Base-by-base conservation (phyloP, 495 filamentous ascomycete species). In the Lindgomyces ingoldianus region DNA sequence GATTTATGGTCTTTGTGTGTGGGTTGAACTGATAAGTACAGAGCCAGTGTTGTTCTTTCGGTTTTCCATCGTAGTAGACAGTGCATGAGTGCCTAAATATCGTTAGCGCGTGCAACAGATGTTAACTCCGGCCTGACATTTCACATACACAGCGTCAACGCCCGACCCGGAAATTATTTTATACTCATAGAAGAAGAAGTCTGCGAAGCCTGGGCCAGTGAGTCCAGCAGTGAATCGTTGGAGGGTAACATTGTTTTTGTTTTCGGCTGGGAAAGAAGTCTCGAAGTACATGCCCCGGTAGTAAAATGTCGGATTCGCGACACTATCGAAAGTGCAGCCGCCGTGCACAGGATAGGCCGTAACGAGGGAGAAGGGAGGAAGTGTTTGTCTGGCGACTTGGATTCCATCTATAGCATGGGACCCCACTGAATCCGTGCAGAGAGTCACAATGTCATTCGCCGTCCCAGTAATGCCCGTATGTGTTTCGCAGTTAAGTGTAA, bases 281-380 rank as follows among this genome's bases (percentile, higher is more conserved):
- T 29, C 18, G 42, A 45, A 45, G 14, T 26, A 46, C 39, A 46
- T 45, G 42, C 39, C 24, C 14, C 42, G 55, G 24, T 27, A 36
- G 29, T 29, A 49, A 27, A 60, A 60, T 1, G 57, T 60, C 4
- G 57, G 57, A 19, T 51, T 60, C 1, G 50, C 27, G 57, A 60
- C 18, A 24, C 44, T 49, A 19, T 60, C 44, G 21, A 33, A 60
- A 12, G 57, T 60, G 19, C 57, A 60, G 26, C 57, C 57, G 18
- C 57, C 57, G 8, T 60, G 57, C 14, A 11, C 27, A 1, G 57
- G 25, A 21, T 30, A 50, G 21, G 57, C 57, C 9, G 46, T 50
- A 10, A 51, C 26, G 3, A 60, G 57, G 11, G 57, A 60, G 29
- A 36, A 49, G 1, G 2, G 9, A 16, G 57, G 57, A 3, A 60